Percentiles rank a stretch among this genome's conserved stretches.
These are phyloP conservation scores for Eucalyptus marginata DNA, from an alignment of 345 rosid species.

Conservation along the genomic window DNA sequence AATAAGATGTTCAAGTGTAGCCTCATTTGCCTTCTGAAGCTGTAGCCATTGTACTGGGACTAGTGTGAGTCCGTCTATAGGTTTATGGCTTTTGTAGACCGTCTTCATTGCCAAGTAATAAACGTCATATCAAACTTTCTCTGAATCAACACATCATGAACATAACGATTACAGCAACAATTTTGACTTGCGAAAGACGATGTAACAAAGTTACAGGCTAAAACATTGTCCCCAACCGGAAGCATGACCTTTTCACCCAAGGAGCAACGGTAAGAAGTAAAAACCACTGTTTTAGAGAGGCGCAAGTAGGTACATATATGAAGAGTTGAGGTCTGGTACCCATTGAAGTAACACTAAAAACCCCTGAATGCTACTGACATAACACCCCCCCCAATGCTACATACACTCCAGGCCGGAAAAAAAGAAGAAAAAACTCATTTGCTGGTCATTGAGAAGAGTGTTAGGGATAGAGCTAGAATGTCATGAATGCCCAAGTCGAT, in stretches of 20 bases:
- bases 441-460: neutral
- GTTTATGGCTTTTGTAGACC: neutral
- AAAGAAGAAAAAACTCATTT: neutral
- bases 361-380: neutral
- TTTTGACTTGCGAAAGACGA: neutral
- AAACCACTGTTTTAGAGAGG: neutral
- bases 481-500: neutral
- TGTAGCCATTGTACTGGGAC: neutral
- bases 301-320: neutral
- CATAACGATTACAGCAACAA: neutral
- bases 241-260: neutral
- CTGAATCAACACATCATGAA: neutral
- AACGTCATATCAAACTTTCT: neutral
- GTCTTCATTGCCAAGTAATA: neutral
- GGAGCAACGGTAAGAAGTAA: neutral
- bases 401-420: neutral
- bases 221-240: neutral
- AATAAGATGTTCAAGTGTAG: neutral
- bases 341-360: neutral
- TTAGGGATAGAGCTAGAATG: neutral
- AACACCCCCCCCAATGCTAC: neutral
- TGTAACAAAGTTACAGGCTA: neutral
- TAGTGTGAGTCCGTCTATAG: neutral
- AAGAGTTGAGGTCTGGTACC: neutral
- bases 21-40: neutral